Percentiles rank a stretch among this genome's conserved stretches.
These are phyloP conservation scores for Exsudoporus frostii DNA, from an alignment of 768 basidiomycete genomes.

Conservation along the genomic window DNA sequence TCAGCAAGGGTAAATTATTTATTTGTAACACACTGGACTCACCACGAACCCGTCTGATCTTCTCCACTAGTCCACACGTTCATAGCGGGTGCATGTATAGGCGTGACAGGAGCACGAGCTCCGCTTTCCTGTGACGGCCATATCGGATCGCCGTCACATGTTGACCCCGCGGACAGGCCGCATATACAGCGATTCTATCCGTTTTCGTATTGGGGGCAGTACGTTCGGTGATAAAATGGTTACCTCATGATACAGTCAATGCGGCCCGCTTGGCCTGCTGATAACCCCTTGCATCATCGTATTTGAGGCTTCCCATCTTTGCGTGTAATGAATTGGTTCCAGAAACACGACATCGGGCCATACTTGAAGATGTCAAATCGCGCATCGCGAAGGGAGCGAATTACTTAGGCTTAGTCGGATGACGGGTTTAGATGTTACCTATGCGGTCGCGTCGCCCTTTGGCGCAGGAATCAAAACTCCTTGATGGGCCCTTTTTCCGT, in stretches of 20 bases:
- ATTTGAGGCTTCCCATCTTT: background rate
- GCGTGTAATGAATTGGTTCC: background rate
- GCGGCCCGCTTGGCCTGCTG: background rate
- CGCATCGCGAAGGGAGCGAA: too few species aligned
- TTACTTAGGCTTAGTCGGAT: too few species aligned
- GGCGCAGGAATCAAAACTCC: too few species aligned
- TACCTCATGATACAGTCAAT: background rate
- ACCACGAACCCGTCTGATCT: too few species aligned
- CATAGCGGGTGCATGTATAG: background rate
- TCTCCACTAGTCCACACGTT: background rate
- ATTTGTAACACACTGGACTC: background rate
- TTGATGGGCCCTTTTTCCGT: background rate
- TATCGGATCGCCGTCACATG: background rate
- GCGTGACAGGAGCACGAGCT: background rate
- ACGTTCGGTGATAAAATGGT: background rate
- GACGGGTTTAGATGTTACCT: too few species aligned
- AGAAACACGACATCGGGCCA: background rate
- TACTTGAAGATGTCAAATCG: too few species aligned
- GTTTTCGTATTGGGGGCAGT: background rate
- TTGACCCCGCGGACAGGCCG: background rate
- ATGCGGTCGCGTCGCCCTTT: too few species aligned
- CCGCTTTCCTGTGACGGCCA: background rate
- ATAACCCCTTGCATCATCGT: background rate
- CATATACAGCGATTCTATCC: background rate
- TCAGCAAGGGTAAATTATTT: background rate